These are phyloP conservation scores for Tulasnella sp. DNA, from an alignment of 768 basidiomycete species.

Conservation along the genomic window DNA sequence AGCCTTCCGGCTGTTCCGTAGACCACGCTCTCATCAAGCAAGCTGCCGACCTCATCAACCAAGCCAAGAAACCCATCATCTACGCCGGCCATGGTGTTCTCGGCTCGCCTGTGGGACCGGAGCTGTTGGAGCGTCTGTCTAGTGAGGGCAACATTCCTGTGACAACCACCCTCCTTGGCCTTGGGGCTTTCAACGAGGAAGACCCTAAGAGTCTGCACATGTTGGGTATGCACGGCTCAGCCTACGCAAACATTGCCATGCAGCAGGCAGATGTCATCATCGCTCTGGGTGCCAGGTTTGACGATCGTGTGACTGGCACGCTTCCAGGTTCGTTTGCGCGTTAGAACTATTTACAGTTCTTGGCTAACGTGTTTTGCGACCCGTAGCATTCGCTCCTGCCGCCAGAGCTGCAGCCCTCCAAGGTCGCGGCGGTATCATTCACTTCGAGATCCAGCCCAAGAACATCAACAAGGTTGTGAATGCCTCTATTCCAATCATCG, in stretches of 20 bases:
- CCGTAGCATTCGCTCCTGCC: constrained; percentile 71
- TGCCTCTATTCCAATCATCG: constrained; percentile 86
- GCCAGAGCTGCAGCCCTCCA: constrained; percentile 76
- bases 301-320: constrained; percentile 95
- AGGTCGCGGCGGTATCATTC: constrained; percentile 93
- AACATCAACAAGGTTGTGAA: constrained; percentile 99
- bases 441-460: constrained; percentile 98
- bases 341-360: not conserved
- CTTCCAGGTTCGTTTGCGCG: constrained; percentile 42
- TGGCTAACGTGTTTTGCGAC: not conserved
- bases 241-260: constrained; percentile 97
- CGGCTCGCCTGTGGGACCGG: constrained; percentile 70
- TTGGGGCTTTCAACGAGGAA: constrained; percentile 91
- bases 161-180: constrained; percentile 91
- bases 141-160: constrained; percentile 91
- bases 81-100: constrained; percentile 92
- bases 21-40: constrained; percentile 64
- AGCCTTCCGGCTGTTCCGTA: constrained; percentile 42
- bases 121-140: constrained; percentile 67
- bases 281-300: constrained; percentile 91
- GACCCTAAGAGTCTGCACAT: constrained; percentile 82
- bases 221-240: constrained; percentile 98
- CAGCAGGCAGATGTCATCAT: constrained; percentile 97
- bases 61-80: constrained; percentile 81
- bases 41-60: constrained; percentile 87